Percentiles rank a stretch among this genome's conserved stretches.
Conservation (phyloP, 2,329 filamentous ascomycete genomes). For the Cladosporium halotolerans region DNA sequence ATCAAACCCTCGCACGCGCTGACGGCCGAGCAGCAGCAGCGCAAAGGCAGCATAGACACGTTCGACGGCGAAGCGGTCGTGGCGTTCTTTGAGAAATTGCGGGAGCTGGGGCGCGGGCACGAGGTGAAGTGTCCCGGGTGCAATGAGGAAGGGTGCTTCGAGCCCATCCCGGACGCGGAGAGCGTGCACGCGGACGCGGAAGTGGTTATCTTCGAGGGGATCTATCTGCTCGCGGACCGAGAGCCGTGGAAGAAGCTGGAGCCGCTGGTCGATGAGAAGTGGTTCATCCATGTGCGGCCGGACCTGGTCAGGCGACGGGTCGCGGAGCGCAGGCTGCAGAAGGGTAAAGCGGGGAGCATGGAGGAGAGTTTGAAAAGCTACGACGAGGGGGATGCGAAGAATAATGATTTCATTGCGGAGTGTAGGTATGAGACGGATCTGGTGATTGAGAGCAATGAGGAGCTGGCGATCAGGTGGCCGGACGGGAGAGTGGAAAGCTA, state of each 20-base stretch:
- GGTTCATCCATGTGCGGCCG: conserved; percentile 37
- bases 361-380: conserved; percentile 10
- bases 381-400: conserved; percentile 7
- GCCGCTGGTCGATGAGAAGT: conserved; percentile 35
- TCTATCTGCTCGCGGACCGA: conserved; percentile 28
- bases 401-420: conserved; percentile 3
- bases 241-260: conserved; percentile 32
- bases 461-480: conserved; percentile 1
- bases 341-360: conserved; percentile 4
- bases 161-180: conserved; percentile 4
- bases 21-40: not conserved
- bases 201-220: conserved; percentile 19
- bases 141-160: conserved; percentile 5
- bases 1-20: conserved; percentile 7
- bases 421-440: conserved; percentile 1
- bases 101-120: conserved; percentile 3
- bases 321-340: conserved; percentile 25
- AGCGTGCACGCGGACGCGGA: not conserved
- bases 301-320: conserved; percentile 33
- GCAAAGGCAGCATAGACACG: conserved; percentile 5
- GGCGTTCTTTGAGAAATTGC: conserved; percentile 2
- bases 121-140: conserved; percentile 1
- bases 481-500: conserved; percentile 1
- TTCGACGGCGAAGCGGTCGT: conserved; percentile 11
- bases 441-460: conserved; percentile 6